phyloP scores from a whole-genome alignment of 768 basidiomycete species.

The Dioszegia hungarica region DNA sequence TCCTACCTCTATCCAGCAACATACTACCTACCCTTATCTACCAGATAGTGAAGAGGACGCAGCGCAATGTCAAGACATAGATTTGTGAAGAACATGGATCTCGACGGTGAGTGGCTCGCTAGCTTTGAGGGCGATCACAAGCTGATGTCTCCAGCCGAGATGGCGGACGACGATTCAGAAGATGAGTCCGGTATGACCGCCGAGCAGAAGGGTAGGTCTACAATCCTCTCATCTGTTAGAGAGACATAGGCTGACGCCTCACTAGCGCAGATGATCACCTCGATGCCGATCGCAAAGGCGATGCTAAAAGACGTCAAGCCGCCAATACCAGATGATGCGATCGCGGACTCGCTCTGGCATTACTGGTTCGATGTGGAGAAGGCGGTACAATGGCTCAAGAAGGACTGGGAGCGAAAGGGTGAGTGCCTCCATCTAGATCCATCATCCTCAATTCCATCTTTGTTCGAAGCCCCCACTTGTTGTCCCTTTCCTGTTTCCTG shows the following conservation, averaged over 20 bases:
- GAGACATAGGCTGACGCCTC: background rate
- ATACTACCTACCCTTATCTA: background rate
- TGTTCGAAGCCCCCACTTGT: background rate
- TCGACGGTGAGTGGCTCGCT: constrained; percentile 52
- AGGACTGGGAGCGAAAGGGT: constrained; percentile 61
- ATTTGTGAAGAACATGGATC: constrained; percentile 76
- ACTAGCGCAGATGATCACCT: constrained; percentile 62
- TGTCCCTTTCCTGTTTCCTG: background rate
- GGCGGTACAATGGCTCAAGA: constrained; percentile 66
- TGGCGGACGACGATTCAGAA: constrained; percentile 75
- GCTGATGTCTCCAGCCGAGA: constrained; percentile 59
- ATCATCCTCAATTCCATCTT: constrained; percentile 48
- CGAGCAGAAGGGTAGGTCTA: constrained; percentile 67
- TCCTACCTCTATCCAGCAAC: background rate
- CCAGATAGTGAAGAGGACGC: too few species aligned
- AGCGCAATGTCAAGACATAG: constrained; percentile 84
- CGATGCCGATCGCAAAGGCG: constrained; percentile 63
- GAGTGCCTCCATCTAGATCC: constrained; percentile 51
- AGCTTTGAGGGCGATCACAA: background rate
- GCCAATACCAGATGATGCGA: constrained; percentile 66
- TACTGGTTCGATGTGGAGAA: constrained; percentile 77
- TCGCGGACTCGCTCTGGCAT: constrained; percentile 80
- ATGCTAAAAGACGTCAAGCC: constrained; percentile 63
- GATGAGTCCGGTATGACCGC: constrained; percentile 61
- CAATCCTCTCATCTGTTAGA: background rate